A percentile compares a stretch with the other conserved stretches of the same genome.
phyloP scores from a whole-genome alignment of 768 basidiomycete species.

The Lentinula sp. region DNA sequence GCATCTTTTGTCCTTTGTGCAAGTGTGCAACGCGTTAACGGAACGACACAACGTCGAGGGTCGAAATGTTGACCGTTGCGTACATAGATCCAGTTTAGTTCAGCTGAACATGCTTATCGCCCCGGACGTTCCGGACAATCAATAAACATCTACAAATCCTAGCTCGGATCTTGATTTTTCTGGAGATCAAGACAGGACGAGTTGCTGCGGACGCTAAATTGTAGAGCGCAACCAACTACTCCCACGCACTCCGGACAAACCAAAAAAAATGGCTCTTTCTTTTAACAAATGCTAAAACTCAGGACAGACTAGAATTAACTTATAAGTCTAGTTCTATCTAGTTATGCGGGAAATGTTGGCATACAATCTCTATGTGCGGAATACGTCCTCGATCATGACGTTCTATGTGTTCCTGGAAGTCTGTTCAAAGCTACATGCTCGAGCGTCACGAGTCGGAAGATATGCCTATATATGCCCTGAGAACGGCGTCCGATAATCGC shows the following conservation, averaged over 20 bases:
- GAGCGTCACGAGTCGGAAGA: conserved; percentile 25
- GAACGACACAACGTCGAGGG: background rate
- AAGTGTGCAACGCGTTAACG: background rate
- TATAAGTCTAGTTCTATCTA: background rate
- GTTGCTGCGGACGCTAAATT: background rate
- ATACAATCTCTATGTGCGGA: background rate
- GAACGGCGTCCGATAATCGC: conserved; percentile 27
- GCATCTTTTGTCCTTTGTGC: background rate
- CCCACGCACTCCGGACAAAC: background rate
- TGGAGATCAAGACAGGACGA: background rate
- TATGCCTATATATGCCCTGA: conserved; percentile 14
- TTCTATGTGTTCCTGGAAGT: conserved; percentile 20
- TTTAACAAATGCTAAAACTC: background rate
- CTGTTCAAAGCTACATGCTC: conserved; percentile 13
- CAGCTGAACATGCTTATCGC: background rate
- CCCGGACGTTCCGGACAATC: background rate
- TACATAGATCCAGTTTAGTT: background rate
- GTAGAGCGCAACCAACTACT: background rate
- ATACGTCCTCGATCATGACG: conserved; percentile 30
- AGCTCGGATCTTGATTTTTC: background rate
- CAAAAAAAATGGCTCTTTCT: background rate
- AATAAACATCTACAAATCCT: background rate
- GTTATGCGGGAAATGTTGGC: conserved; percentile 1
- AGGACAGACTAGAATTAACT: background rate
- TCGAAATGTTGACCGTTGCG: background rate